Conservation (phyloP, 2,329 filamentous ascomycete species). For the Calonectria montana region DNA sequence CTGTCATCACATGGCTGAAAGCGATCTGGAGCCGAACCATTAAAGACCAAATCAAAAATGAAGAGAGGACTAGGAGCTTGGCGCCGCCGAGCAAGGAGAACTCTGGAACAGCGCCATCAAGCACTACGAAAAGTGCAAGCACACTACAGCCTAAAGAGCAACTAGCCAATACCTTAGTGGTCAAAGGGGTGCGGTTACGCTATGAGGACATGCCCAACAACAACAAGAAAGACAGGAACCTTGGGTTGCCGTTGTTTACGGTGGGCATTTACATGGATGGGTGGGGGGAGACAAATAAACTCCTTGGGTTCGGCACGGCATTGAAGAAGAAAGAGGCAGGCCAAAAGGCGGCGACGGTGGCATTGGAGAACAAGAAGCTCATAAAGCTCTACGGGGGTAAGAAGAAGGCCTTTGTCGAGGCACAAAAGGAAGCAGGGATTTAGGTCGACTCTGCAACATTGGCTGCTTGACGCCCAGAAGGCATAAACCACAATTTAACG, state of each 20-base stretch:
- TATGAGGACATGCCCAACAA: slow-evolving; percentile 68
- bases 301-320: slow-evolving; percentile 72
- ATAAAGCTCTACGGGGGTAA: slow-evolving; percentile 62
- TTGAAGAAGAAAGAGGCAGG: slow-evolving; percentile 77
- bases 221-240: slow-evolving; percentile 65
- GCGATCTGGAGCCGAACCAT: slow-evolving; percentile 78
- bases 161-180: slow-evolving; percentile 57
- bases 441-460: background rate
- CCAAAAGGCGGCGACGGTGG: slow-evolving; percentile 71
- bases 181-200: slow-evolving; percentile 67
- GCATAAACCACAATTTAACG: slow-evolving; percentile 17
- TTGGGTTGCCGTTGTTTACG: slow-evolving; percentile 67
- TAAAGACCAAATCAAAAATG: slow-evolving; percentile 61
- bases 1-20: slow-evolving; percentile 77
- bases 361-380: slow-evolving; percentile 74
- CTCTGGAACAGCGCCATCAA: background rate
- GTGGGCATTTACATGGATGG: slow-evolving; percentile 75
- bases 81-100: background rate
- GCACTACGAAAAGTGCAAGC: background rate
- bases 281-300: slow-evolving; percentile 72
- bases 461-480: slow-evolving; percentile 2
- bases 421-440: slow-evolving; percentile 31
- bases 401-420: slow-evolving; percentile 57
- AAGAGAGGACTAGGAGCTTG: slow-evolving; percentile 44
- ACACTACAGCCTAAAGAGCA: slow-evolving; percentile 44